Conservation (phyloP, 352 stramenopile species). For the Globisporangium alternatum region DNA sequence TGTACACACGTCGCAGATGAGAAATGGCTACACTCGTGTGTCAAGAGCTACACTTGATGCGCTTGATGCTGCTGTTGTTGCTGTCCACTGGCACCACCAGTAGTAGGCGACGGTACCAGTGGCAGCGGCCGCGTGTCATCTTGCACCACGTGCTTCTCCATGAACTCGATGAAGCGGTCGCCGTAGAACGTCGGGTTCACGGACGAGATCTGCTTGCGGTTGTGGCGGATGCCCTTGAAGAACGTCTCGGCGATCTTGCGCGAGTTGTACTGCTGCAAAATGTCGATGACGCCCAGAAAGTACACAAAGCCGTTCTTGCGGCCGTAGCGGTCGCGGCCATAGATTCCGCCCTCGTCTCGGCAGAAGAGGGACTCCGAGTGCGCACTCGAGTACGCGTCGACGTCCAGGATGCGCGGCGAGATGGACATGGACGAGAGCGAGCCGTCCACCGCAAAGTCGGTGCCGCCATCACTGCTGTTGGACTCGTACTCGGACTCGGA, state of each 20-base stretch:
- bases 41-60: slow-evolving; percentile 11
- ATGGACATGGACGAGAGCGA: slow-evolving; percentile 28
- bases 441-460: slow-evolving; percentile 18
- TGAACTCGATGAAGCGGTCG: slow-evolving; percentile 89
- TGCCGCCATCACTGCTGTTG: slow-evolving; percentile 37
- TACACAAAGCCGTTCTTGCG: slow-evolving; percentile 85
- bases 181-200: slow-evolving; percentile 88
- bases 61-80: slow-evolving; percentile 2
- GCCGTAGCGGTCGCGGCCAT: slow-evolving; percentile 49
- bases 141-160: slow-evolving; percentile 75
- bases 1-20: not conserved
- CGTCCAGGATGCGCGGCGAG: slow-evolving; percentile 53
- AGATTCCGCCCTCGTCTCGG: slow-evolving; percentile 73
- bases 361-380: slow-evolving; percentile 72
- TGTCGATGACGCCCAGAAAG: slow-evolving; percentile 93
- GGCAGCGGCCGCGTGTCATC: slow-evolving; percentile 47
- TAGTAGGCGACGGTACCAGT: not conserved
- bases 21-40: slow-evolving; percentile 1
- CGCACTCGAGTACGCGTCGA: slow-evolving; percentile 27
- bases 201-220: slow-evolving; percentile 86
- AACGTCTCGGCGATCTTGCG: slow-evolving; percentile 90
- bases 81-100: not conserved
- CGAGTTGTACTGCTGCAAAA: slow-evolving; percentile 92
- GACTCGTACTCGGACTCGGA: slow-evolving; percentile 29
- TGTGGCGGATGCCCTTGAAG: slow-evolving; percentile 83